Conservation (phyloP, 2,329 filamentous ascomycete genomes). For the Tolypocladium endophyticum region DNA sequence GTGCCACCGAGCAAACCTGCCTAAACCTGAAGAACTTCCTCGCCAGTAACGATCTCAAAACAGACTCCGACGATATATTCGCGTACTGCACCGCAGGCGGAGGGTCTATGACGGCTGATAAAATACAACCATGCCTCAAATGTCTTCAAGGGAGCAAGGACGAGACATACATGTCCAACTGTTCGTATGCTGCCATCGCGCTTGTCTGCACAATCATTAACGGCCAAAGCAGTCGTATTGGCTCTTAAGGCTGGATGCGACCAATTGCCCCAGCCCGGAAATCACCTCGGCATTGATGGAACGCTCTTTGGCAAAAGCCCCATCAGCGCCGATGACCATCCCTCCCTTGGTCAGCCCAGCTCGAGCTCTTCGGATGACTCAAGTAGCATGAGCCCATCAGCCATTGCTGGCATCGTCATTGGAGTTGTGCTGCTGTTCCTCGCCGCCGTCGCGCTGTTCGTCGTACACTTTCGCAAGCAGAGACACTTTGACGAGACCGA, state of each 20-base stretch:
- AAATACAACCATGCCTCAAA: slow-evolving; percentile 29
- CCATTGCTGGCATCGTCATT: slow-evolving; percentile 43
- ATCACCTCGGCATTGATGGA: too few species aligned
- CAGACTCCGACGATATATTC: slow-evolving; percentile 16
- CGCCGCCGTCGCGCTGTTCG: slow-evolving; percentile 31
- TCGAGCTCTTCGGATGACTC: too few species aligned
- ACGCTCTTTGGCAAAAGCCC: too few species aligned
- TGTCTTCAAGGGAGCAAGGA: slow-evolving; percentile 30
- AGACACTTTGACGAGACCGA: slow-evolving; percentile 18
- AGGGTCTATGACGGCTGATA: slow-evolving; percentile 20
- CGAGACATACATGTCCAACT: slow-evolving; percentile 37
- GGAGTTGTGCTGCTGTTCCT: slow-evolving; percentile 32
- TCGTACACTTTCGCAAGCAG: slow-evolving; percentile 36
- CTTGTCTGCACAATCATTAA: too few species aligned
- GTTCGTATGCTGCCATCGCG: slow-evolving; percentile 22
- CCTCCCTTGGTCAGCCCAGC: too few species aligned
- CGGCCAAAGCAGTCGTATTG: slow-evolving; percentile 40
- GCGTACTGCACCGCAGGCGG: slow-evolving; percentile 31
- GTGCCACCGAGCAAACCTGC: too few species aligned
- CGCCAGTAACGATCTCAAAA: too few species aligned
- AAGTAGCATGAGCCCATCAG: too few species aligned
- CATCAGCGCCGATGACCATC: too few species aligned
- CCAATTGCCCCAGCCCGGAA: too few species aligned
- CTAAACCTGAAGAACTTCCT: too few species aligned
- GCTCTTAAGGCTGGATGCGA: slow-evolving; percentile 37